A percentile compares a stretch with the other conserved stretches of the same genome.
These are phyloP conservation scores for Vigna nakashimae DNA, from an alignment of 306 rosid genomes.

Conservation along the genomic window DNA sequence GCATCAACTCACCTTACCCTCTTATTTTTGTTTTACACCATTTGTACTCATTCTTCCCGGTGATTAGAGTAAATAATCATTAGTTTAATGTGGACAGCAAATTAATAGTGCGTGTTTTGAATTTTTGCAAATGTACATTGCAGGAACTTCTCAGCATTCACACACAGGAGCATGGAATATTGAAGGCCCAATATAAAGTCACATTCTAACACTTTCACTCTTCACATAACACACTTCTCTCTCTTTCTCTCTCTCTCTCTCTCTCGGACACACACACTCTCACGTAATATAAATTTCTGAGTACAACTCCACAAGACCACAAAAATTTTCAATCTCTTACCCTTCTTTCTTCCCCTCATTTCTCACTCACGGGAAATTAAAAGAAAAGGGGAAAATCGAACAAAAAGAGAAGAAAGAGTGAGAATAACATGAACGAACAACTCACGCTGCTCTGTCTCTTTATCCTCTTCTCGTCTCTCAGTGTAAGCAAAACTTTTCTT, in stretches of 20 bases:
- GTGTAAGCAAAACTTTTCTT: conserved; percentile 61
- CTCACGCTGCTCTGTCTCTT: conserved; percentile 53
- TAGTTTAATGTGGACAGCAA: background rate
- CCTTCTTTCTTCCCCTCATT: background rate
- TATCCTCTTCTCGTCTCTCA: conserved; percentile 66
- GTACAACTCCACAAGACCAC: conserved; percentile 59
- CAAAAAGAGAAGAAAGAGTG: background rate
- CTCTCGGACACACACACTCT: background rate
- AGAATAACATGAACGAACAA: conserved; percentile 52
- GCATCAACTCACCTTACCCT: background rate
- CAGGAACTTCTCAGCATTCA: conserved; percentile 40
- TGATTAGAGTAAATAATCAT: background rate
- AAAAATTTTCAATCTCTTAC: conserved; percentile 57
- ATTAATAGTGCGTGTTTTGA: background rate
- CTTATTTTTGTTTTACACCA: conserved; percentile 41
- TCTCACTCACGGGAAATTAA: conserved; percentile 11
- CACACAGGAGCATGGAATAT: conserved; percentile 32
- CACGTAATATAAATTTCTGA: conserved; percentile 62
- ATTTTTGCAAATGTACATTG: conserved; percentile 34
- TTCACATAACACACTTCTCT: background rate
- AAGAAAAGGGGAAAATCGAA: background rate
- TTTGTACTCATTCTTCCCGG: background rate
- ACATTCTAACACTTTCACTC: conserved; percentile 2
- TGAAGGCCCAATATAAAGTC: conserved; percentile 48
- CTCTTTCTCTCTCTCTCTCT: background rate